Evolutionary conservation across 495 filamentous ascomycete species (phyloP).

Genomic region (Tuber magnatum): DNA sequence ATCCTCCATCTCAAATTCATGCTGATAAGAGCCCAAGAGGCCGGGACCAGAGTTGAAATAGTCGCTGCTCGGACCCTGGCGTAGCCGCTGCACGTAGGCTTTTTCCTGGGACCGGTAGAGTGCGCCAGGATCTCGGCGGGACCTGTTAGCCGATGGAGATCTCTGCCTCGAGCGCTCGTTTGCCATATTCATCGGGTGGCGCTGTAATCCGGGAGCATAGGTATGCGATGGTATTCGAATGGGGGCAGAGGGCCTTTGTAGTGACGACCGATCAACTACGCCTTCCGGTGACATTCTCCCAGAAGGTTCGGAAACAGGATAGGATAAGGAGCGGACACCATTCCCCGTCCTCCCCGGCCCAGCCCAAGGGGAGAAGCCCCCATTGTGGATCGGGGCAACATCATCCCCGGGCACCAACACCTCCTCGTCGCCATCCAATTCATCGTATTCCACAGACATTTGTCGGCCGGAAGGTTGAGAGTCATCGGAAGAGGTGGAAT

Average conservation of each 20-base stretch:
- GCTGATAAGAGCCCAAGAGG: slow-evolving; percentile 48
- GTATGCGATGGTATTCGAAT: slow-evolving; percentile 63
- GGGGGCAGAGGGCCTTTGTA: slow-evolving; percentile 56
- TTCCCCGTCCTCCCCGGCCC: slow-evolving; percentile 28
- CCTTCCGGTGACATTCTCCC: slow-evolving; percentile 39
- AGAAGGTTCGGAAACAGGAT: slow-evolving; percentile 28
- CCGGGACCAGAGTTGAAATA: slow-evolving; percentile 69
- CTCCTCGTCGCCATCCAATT: slow-evolving; percentile 36
- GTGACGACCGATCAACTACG: slow-evolving; percentile 40
- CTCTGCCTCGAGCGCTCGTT: slow-evolving; percentile 43
- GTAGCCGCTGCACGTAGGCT: slow-evolving; percentile 69
- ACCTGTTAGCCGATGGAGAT: slow-evolving; percentile 48
- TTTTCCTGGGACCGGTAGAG: slow-evolving; percentile 75
- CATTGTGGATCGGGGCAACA: slow-evolving; percentile 31
- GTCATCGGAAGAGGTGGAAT: slow-evolving; percentile 21
- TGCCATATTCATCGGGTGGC: slow-evolving; percentile 58
- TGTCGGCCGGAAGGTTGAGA: slow-evolving; percentile 19
- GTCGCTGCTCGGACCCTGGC: slow-evolving; percentile 62
- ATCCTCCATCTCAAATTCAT: slow-evolving; percentile 81
- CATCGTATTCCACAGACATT: slow-evolving; percentile 32
- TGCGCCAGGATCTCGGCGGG: slow-evolving; percentile 64
- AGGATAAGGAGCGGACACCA: slow-evolving; percentile 26
- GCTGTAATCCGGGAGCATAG: slow-evolving; percentile 56
- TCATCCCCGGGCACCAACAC: slow-evolving; percentile 25
- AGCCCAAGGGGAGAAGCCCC: slow-evolving; percentile 17